Evolutionary conservation across 192 early-diverging fungal genomes (phyloP).

Genomic region (Coemansia sp.): DNA sequence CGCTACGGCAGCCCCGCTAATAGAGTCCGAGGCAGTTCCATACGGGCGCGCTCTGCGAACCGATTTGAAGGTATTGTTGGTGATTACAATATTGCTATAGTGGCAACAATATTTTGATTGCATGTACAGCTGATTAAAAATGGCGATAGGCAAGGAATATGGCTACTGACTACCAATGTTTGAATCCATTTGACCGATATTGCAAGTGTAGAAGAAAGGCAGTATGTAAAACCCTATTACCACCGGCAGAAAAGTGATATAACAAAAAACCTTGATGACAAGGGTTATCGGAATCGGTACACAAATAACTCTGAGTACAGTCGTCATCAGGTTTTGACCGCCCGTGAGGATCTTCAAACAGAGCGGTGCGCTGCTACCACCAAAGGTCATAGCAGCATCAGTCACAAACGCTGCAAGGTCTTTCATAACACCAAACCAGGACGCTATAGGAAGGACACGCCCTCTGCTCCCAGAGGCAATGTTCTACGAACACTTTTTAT

Average conservation of each 20-base stretch:
- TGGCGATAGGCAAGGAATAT: neutral
- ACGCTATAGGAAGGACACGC: conserved; percentile 8
- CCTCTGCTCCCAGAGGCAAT: neutral
- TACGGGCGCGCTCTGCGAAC: neutral
- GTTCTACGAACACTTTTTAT: conserved; percentile 41
- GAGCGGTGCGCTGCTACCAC: neutral
- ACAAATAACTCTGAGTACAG: neutral
- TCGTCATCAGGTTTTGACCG: neutral
- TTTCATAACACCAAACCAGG: conserved; percentile 2
- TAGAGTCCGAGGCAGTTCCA: neutral
- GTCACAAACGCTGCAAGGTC: neutral
- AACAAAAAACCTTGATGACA: neutral
- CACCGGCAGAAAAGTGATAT: neutral
- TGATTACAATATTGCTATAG: neutral
- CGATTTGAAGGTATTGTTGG: neutral
- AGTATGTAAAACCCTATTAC: neutral
- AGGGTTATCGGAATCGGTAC: neutral
- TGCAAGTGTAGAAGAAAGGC: neutral
- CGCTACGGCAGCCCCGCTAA: neutral
- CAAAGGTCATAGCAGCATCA: neutral
- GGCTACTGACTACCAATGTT: neutral
- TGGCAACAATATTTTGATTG: neutral
- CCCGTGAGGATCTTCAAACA: neutral
- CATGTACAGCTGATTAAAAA: neutral
- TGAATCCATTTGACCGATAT: neutral